phyloP scores from a whole-genome alignment of 768 basidiomycete genomes.

The Calocybe gangraenosa region DNA sequence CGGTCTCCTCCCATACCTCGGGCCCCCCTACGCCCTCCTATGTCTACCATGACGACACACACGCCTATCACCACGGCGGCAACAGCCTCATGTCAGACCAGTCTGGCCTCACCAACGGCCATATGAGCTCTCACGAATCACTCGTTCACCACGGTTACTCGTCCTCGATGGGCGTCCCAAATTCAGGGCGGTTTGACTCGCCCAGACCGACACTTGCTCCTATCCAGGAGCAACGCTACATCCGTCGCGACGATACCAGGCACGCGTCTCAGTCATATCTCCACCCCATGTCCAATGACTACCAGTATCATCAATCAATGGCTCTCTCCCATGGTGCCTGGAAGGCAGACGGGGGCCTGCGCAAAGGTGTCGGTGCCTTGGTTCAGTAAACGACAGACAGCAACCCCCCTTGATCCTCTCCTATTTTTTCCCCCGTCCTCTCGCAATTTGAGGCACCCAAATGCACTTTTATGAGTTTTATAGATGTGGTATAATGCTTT shows the following conservation, averaged over 20 bases:
- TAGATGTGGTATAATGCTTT: too few relatives aligned
- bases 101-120: slow-evolving; percentile 25
- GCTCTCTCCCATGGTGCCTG: slow-evolving; percentile 37
- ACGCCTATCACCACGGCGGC: slow-evolving; percentile 31
- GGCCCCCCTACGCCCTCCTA: slow-evolving; percentile 43
- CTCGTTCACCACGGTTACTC: slow-evolving; percentile 20
- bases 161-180: slow-evolving; percentile 16
- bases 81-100: slow-evolving; percentile 23
- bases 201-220: slow-evolving; percentile 56
- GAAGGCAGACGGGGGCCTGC: slow-evolving; percentile 42
- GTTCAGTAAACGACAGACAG: slow-evolving; percentile 25
- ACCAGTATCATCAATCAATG: slow-evolving; percentile 36
- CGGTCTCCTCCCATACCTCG: slow-evolving; percentile 33
- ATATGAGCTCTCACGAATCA: slow-evolving; percentile 23
- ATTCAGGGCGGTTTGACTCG: slow-evolving; percentile 37
- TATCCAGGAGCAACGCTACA: slow-evolving; percentile 40
- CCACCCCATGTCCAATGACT: slow-evolving; percentile 26
- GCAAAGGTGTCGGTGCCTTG: slow-evolving; percentile 37
- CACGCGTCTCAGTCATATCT: slow-evolving; percentile 20
- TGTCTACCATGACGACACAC: slow-evolving; percentile 42
- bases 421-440: too few relatives aligned
- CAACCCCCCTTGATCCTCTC: too few relatives aligned
- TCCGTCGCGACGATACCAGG: slow-evolving; percentile 27
- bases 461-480: too few relatives aligned
- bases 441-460: too few relatives aligned